A percentile compares a stretch with the other conserved stretches of the same genome.
Conservation (phyloP, 495 filamentous ascomycete species). For the Amphirosellinia nigrospora region DNA sequence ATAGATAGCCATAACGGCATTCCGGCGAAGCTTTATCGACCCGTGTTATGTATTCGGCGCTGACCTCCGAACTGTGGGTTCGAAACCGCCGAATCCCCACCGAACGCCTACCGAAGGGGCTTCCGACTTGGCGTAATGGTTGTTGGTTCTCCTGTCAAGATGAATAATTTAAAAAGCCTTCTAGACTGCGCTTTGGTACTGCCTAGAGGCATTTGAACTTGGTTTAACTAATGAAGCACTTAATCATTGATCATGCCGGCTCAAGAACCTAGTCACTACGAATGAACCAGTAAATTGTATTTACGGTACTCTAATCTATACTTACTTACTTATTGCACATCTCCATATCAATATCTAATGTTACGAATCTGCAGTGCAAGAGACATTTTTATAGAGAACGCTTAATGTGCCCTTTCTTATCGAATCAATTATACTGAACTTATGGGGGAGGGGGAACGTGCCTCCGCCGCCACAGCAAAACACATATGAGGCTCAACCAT, state of each 20-base stretch:
- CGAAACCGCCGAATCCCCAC: conserved; percentile 24
- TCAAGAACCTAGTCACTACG: not conserved
- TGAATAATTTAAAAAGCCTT: not conserved
- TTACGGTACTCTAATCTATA: not conserved
- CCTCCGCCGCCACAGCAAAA: not conserved
- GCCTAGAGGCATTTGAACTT: too few species aligned
- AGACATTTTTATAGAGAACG: not conserved
- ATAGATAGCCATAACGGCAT: not conserved
- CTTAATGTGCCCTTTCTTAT: not conserved
- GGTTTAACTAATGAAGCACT: not conserved
- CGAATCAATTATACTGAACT: too few species aligned
- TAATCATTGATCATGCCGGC: not conserved
- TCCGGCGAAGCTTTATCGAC: not conserved
- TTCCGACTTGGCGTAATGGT: not conserved
- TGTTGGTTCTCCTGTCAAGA: not conserved
- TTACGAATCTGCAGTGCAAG: not conserved
- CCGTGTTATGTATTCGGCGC: conserved; percentile 4
- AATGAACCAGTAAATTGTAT: too few species aligned
- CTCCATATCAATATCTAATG: not conserved
- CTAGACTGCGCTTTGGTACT: not conserved
- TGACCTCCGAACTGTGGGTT: conserved; percentile 21
- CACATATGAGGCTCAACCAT: not conserved
- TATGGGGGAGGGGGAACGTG: not conserved
- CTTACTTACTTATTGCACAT: not conserved
- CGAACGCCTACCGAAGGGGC: conserved; percentile 16